These are phyloP conservation scores for Colletotrichum spinosum DNA, from an alignment of 2,329 filamentous ascomycete species.

Conservation along the genomic window DNA sequence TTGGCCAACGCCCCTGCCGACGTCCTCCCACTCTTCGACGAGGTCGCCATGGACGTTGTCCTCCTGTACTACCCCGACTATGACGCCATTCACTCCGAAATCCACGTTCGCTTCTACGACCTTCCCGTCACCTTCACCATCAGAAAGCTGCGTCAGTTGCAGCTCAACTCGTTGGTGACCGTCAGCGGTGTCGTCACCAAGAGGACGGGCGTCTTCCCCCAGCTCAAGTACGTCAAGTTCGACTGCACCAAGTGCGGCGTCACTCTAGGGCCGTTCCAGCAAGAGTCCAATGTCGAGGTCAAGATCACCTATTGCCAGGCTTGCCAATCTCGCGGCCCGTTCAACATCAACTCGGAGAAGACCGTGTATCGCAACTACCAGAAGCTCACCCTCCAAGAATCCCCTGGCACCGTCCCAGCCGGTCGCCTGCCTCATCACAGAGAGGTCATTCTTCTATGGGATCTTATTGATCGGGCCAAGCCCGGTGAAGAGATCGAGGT, in stretches of 20 bases:
- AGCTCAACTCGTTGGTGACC: conserved; percentile 94
- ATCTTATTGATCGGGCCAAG: conserved; percentile 96
- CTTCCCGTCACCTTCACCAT: conserved; percentile 95
- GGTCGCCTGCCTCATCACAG: conserved; percentile 92
- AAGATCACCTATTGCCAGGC: conserved; percentile 97
- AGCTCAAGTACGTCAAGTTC: conserved; percentile 98
- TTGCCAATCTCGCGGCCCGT: conserved; percentile 94
- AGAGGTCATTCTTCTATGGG: conserved; percentile 95
- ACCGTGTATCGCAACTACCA: conserved; percentile 99
- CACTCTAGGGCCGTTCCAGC: conserved; percentile 94
- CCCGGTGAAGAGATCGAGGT: conserved; percentile 98
- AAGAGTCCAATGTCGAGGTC: conserved; percentile 96
- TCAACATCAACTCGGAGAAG: conserved; percentile 95
- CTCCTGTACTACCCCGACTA: conserved; percentile 98
- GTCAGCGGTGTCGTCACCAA: conserved; percentile 96
- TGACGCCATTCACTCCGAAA: conserved; percentile 96
- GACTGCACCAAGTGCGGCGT: conserved; percentile 94
- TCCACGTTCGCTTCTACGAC: conserved; percentile 96
- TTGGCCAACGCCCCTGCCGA: conserved; percentile 95
- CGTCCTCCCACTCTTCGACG: conserved; percentile 94
- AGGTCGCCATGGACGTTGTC: conserved; percentile 96
- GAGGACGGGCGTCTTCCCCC: conserved; percentile 94
- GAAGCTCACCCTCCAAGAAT: conserved; percentile 96
- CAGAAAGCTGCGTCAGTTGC: conserved; percentile 92
- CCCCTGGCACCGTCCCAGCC: conserved; percentile 94